These are phyloP conservation scores for Sclerotinia glacialis DNA, from an alignment of 2,329 filamentous ascomycete genomes.

Conservation along the genomic window DNA sequence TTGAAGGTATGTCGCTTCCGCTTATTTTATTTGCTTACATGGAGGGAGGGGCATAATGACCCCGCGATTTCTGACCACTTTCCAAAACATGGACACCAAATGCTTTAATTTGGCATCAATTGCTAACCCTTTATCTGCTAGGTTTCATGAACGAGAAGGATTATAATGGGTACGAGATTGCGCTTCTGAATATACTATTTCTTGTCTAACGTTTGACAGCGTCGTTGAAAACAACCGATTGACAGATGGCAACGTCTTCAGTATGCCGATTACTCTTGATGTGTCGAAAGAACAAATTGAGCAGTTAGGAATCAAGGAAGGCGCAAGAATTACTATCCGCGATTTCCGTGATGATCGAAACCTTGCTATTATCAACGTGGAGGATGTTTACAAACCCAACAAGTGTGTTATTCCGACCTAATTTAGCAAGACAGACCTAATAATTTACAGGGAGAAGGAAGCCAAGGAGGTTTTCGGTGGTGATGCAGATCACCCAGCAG, in stretches of 20 bases:
- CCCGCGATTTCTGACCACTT: constrained; percentile 26
- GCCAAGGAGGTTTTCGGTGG: constrained; percentile 93
- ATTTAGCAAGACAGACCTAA: constrained; percentile 24
- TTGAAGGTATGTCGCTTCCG: constrained; percentile 68
- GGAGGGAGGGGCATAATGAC: constrained; percentile 32
- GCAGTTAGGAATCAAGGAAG: constrained; percentile 70
- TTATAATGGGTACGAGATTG: constrained; percentile 74
- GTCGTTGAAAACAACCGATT: constrained; percentile 89
- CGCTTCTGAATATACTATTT: constrained; percentile 13
- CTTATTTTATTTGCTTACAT: constrained; percentile 26
- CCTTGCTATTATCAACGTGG: constrained; percentile 90
- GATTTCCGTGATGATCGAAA: constrained; percentile 97
- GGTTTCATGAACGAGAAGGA: constrained; percentile 97
- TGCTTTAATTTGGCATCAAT: constrained; percentile 16
- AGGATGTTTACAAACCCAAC: constrained; percentile 93
- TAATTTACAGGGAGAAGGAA: constrained; percentile 67
- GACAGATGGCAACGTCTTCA: constrained; percentile 84
- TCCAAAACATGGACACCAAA: background rate
- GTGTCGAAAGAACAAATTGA: constrained; percentile 73
- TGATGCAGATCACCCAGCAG: constrained; percentile 84
- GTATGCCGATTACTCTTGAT: constrained; percentile 95
- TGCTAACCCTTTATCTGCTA: constrained; percentile 43
- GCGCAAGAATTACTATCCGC: constrained; percentile 80
- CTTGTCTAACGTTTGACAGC: constrained; percentile 48
- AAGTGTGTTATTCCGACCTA: constrained; percentile 60